phyloP scores from a whole-genome alignment of 2,329 filamentous ascomycete species.

The Fusarium anguioides region DNA sequence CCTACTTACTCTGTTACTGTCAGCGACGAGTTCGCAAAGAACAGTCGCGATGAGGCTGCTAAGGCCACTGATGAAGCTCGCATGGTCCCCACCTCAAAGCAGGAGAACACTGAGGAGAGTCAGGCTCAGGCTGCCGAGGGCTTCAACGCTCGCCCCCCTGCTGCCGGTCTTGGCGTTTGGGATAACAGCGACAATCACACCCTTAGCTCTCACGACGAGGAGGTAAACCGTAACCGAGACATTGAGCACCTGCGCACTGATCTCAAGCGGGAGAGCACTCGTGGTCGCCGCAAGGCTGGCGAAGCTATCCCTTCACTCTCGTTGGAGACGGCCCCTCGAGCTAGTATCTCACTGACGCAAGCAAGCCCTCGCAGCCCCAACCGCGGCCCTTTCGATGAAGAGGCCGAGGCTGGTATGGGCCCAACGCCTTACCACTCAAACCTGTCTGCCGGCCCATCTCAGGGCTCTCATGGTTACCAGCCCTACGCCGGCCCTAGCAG shows the following conservation, averaged over 20 bases:
- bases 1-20: constrained; percentile 85
- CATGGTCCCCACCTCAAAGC: constrained; percentile 64
- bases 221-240: constrained; percentile 52
- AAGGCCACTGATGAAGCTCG: constrained; percentile 73
- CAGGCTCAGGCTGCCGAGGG: constrained; percentile 60
- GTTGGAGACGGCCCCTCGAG: constrained; percentile 42
- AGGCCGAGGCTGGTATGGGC: constrained; percentile 53
- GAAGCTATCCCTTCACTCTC: constrained; percentile 55
- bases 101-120: constrained; percentile 45
- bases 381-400: constrained; percentile 56
- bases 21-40: constrained; percentile 72
- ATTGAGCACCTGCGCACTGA: constrained; percentile 53
- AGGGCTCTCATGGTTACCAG: constrained; percentile 39
- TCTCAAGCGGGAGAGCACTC: constrained; percentile 58
- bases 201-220: constrained; percentile 46
- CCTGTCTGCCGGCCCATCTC: constrained; percentile 37
- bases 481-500: constrained; percentile 33
- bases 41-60: constrained; percentile 69
- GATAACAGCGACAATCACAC: constrained; percentile 42
- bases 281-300: constrained; percentile 62
- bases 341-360: constrained; percentile 42
- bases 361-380: constrained; percentile 49
- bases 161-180: constrained; percentile 40
- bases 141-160: constrained; percentile 55
- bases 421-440: constrained; percentile 48